A percentile compares a stretch with the other conserved stretches of the same genome.
Evolutionary conservation across 306 rosid species (phyloP).

Genomic region (Parietaria judaica): DNA sequence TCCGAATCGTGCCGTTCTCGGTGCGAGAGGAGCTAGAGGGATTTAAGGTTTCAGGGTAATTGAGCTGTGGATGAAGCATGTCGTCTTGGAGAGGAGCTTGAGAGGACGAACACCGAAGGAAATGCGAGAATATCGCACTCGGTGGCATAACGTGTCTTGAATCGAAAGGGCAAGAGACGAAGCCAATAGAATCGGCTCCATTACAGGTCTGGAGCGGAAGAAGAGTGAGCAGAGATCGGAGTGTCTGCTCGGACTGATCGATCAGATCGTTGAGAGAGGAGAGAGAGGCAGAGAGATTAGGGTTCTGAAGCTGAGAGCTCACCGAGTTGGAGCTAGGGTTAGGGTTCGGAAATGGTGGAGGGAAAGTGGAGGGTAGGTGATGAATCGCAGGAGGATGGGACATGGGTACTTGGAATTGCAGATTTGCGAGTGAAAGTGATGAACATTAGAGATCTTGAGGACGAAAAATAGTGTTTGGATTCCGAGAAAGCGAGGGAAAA

Average conservation of each 20-base stretch:
- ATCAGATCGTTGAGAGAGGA: conserved; percentile 47
- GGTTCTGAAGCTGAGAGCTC: conserved; percentile 6
- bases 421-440: background rate
- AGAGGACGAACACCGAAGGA: conserved; percentile 57
- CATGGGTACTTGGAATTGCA: conserved; percentile 14
- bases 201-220: conserved; percentile 26
- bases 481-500: conserved; percentile 4
- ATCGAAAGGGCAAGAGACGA: conserved; percentile 44
- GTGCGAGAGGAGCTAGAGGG: conserved; percentile 10
- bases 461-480: background rate
- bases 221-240: conserved; percentile 30
- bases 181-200: conserved; percentile 3
- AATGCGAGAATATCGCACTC: conserved; percentile 50
- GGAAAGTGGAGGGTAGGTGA: conserved; percentile 11
- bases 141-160: conserved; percentile 53
- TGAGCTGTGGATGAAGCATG: conserved; percentile 26
- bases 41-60: conserved; percentile 46
- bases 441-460: background rate
- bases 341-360: conserved; percentile 27
- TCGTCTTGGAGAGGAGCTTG: conserved; percentile 26
- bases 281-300: conserved; percentile 29
- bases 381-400: conserved; percentile 17
- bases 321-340: conserved; percentile 5
- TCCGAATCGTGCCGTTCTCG: conserved; percentile 11
- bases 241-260: conserved; percentile 23